These are phyloP conservation scores for Saprolegnia parasitica DNA, from an alignment of 352 stramenopile genomes.

Conservation along the genomic window DNA sequence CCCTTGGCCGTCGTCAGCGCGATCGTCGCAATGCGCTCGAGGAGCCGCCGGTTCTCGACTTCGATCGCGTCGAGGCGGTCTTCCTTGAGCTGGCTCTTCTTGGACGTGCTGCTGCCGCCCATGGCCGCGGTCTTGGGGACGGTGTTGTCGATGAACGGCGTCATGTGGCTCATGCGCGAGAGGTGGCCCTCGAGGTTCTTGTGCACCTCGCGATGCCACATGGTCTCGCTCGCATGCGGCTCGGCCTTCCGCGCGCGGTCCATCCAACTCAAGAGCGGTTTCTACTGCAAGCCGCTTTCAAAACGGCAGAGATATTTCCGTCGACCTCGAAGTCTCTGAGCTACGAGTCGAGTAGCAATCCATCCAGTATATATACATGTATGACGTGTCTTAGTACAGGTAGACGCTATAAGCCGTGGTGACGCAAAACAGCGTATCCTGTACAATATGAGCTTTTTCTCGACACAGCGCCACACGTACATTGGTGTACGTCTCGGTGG, in stretches of 20 bases:
- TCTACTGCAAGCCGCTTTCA: neutral
- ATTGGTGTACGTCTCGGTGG: conserved; percentile 86
- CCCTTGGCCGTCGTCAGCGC: conserved; percentile 19
- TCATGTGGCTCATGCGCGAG: conserved; percentile 57
- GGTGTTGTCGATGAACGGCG: conserved; percentile 65
- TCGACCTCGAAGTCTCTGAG: neutral
- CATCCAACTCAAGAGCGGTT: conserved; percentile 34
- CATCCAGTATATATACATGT: conserved; percentile 31
- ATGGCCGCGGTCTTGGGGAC: conserved; percentile 44
- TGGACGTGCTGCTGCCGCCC: conserved; percentile 15
- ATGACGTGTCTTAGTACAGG: conserved; percentile 56
- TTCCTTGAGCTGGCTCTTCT: conserved; percentile 33
- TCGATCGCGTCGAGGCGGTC: conserved; percentile 30
- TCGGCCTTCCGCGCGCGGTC: conserved; percentile 63
- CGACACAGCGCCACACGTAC: conserved; percentile 35
- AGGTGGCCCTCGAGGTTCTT: conserved; percentile 65
- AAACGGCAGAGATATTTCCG: neutral
- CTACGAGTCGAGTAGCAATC: neutral
- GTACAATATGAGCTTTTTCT: conserved; percentile 3
- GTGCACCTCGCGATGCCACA: conserved; percentile 69
- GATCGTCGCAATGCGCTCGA: conserved; percentile 32
- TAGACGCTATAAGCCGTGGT: conserved; percentile 86
- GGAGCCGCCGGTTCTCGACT: conserved; percentile 35
- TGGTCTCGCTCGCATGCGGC: conserved; percentile 69
- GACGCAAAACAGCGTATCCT: conserved; percentile 88